These are phyloP conservation scores for Geotrichum phurueaensis DNA, from an alignment of 1,139 yeast species.

Conservation along the genomic window DNA sequence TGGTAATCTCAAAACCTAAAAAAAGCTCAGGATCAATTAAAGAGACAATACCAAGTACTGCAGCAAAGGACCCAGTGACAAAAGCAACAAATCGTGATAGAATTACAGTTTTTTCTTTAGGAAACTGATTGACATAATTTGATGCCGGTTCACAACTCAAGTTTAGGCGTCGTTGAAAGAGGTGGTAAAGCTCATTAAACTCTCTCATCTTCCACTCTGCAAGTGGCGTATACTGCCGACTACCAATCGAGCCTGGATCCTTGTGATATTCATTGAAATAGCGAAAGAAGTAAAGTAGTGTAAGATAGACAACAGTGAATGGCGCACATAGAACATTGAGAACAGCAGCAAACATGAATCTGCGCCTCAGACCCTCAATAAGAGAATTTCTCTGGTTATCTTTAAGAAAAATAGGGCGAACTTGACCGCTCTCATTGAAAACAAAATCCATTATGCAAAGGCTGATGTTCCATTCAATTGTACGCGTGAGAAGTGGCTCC, in stretches of 20 bases:
- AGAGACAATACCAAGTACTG: slow-evolving; percentile 77
- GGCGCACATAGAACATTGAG: slow-evolving; percentile 81
- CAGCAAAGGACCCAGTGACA: slow-evolving; percentile 81
- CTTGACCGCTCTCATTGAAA: slow-evolving; percentile 77
- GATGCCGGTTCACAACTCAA: slow-evolving; percentile 75
- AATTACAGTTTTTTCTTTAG: slow-evolving; percentile 69
- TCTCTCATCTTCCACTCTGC: slow-evolving; percentile 96
- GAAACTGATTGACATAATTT: slow-evolving; percentile 83
- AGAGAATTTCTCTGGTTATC: slow-evolving; percentile 64
- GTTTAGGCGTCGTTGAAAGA: slow-evolving; percentile 71
- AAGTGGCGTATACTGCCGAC: slow-evolving; percentile 85
- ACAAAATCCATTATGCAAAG: slow-evolving; percentile 82
- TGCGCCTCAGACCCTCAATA: slow-evolving; percentile 61
- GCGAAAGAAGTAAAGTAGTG: slow-evolving; percentile 75
- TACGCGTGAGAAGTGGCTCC: slow-evolving; percentile 58
- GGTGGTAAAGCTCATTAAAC: slow-evolving; percentile 84
- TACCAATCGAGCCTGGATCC: slow-evolving; percentile 78
- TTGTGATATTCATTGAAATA: slow-evolving; percentile 90
- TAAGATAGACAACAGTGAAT: slow-evolving; percentile 73
- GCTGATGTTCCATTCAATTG: slow-evolving; percentile 90
- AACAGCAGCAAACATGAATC: slow-evolving; percentile 84
- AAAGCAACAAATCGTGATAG: slow-evolving; percentile 64
- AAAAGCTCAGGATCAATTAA: slow-evolving; percentile 89
- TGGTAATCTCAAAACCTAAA: slow-evolving; percentile 80
- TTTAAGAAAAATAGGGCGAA: slow-evolving; percentile 67